Percentiles rank a stretch among this genome's conserved stretches.
Conservation (phyloP, 805 yeast genomes). For the Teunomyces kruisii region DNA sequence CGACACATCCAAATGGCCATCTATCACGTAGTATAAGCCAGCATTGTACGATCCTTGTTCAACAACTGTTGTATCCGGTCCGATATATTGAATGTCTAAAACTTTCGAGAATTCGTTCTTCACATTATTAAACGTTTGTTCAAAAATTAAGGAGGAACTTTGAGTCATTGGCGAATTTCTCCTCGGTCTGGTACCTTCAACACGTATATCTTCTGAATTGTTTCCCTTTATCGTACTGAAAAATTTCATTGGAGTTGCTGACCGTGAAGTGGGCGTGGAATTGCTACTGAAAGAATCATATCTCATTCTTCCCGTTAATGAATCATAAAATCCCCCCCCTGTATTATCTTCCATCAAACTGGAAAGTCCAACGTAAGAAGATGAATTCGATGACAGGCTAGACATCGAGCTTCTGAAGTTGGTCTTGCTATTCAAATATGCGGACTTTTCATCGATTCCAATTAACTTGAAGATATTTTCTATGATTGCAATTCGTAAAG, state of each 20-base stretch:
- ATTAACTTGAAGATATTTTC: constrained; percentile 69
- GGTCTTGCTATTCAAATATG: constrained; percentile 3
- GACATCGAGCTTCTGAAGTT: constrained; percentile 1
- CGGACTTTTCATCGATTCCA: constrained; percentile 49
- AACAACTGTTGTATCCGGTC: constrained; percentile 57
- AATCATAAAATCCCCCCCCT: constrained; percentile 16
- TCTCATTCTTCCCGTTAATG: constrained; percentile 14
- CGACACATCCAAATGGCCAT: constrained; percentile 68
- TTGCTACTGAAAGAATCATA: constrained; percentile 12
- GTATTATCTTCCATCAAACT: constrained; percentile 16
- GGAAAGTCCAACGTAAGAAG: constrained; percentile 32
- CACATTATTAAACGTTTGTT: constrained; percentile 48
- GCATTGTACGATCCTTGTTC: constrained; percentile 64
- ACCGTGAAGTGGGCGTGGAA: constrained; percentile 7
- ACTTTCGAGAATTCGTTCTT: constrained; percentile 59
- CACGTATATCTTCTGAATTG: constrained; percentile 12
- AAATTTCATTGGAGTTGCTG: constrained; percentile 24
- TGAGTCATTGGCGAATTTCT: neutral
- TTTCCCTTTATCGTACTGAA: constrained; percentile 27
- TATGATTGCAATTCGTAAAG: constrained; percentile 60
- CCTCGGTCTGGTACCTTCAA: neutral
- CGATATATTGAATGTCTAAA: constrained; percentile 54
- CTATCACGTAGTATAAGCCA: constrained; percentile 79
- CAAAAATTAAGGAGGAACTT: constrained; percentile 2
- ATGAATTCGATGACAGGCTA: constrained; percentile 21